Percentiles rank a stretch among this genome's conserved stretches.
These are phyloP conservation scores for Gossypium turneri DNA, from an alignment of 345 rosid species.

Conservation along the genomic window DNA sequence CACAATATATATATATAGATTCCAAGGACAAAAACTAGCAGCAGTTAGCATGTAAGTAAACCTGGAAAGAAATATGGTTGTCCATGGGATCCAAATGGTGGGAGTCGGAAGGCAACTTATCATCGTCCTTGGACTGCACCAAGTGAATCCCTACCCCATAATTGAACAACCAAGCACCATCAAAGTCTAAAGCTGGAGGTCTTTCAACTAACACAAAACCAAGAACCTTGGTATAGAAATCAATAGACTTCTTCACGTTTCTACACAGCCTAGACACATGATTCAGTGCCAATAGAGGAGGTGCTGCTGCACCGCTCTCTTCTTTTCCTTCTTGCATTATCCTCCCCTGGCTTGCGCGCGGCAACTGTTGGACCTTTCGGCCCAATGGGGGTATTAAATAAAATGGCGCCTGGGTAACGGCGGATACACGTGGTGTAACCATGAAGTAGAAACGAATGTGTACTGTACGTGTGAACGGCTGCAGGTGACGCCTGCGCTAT, in stretches of 20 bases:
- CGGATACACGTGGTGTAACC: background rate
- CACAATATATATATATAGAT: too few relatives aligned
- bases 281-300: conserved; percentile 60
- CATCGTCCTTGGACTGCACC: conserved; percentile 45
- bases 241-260: conserved; percentile 41
- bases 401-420: background rate
- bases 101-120: conserved; percentile 32
- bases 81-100: conserved; percentile 55
- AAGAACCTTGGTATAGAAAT: conserved; percentile 59
- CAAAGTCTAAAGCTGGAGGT: conserved; percentile 44
- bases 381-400: background rate
- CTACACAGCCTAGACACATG: conserved; percentile 69
- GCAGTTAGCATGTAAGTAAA: background rate
- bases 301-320: background rate
- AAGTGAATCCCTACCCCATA: conserved; percentile 71
- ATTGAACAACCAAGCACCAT: conserved; percentile 73
- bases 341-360: too few relatives aligned
- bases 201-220: conserved; percentile 57
- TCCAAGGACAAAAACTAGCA: too few relatives aligned
- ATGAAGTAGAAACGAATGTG: background rate
- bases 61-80: conserved; percentile 74
- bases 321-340: background rate
- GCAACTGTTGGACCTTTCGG: background rate
- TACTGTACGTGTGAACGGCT: background rate
- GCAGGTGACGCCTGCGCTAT: background rate